Conservation (phyloP, 768 basidiomycete species). For the Boletus speciosus region DNA sequence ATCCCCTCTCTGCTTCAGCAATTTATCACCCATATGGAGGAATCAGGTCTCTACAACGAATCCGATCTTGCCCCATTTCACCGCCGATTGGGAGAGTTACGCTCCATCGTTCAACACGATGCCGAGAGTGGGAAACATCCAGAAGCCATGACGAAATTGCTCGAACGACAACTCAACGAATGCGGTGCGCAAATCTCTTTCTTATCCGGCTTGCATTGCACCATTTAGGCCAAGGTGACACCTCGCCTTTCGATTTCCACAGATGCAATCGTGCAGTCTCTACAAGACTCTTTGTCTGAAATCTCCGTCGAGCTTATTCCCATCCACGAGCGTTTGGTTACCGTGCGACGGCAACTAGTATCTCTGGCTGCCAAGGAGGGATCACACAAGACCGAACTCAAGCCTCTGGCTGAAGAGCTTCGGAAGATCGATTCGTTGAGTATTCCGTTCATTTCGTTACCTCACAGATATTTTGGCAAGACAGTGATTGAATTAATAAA, state of each 20-base stretch:
- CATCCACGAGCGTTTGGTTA: slow-evolving; percentile 85
- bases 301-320: slow-evolving; percentile 89
- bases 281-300: slow-evolving; percentile 84
- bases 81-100: slow-evolving; percentile 73
- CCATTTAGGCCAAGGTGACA: not conserved
- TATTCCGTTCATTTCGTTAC: slow-evolving; percentile 34
- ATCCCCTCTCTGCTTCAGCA: slow-evolving; percentile 50
- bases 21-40: slow-evolving; percentile 94
- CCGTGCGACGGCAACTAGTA: slow-evolving; percentile 83
- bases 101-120: slow-evolving; percentile 82
- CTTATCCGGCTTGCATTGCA: not conserved
- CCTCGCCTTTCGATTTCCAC: not conserved
- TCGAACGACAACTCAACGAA: slow-evolving; percentile 87
- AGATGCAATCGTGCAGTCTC: slow-evolving; percentile 73
- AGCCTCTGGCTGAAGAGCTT: slow-evolving; percentile 87
- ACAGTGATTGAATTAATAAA: slow-evolving; percentile 1
- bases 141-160: slow-evolving; percentile 80
- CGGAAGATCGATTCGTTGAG: slow-evolving; percentile 95
- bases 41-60: slow-evolving; percentile 92
- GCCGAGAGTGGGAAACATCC: slow-evolving; percentile 79
- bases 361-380: slow-evolving; percentile 86
- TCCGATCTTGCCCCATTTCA: slow-evolving; percentile 87
- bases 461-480: slow-evolving; percentile 18
- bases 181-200: slow-evolving; percentile 61
- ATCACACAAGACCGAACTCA: slow-evolving; percentile 80